These are phyloP conservation scores for Trichoderma oligosporum DNA, from an alignment of 2,329 filamentous ascomycete species.

Conservation along the genomic window DNA sequence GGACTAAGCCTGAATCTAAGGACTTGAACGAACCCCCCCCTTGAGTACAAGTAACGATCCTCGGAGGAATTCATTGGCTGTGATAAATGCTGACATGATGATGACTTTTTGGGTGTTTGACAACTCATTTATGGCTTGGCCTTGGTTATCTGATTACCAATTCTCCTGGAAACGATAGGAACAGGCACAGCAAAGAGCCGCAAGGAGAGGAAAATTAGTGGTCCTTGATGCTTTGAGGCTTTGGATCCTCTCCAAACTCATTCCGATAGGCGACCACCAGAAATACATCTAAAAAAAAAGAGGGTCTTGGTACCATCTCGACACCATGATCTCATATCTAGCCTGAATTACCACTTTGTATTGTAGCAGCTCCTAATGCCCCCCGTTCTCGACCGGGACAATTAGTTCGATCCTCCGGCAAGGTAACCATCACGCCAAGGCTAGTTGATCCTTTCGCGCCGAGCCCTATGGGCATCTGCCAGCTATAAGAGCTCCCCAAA, in stretches of 20 bases:
- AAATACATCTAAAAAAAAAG: no score
- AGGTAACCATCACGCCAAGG: slow-evolving; percentile 8
- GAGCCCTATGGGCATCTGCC: not conserved
- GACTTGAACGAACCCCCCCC: no score
- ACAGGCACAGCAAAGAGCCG: no score
- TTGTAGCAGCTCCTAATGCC: not conserved
- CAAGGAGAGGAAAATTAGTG: no score
- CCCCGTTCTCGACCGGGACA: not conserved
- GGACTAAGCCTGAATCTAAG: no score
- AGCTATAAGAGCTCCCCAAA: slow-evolving; percentile 27
- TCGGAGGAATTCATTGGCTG: not conserved
- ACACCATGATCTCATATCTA: slow-evolving; percentile 10
- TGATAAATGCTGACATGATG: slow-evolving; percentile 12
- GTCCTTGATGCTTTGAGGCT: no score
- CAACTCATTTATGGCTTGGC: not conserved
- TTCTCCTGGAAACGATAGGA: no score
- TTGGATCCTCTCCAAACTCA: no score
- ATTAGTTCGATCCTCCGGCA: not conserved
- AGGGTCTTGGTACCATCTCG: not conserved
- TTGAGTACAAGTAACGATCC: no score
- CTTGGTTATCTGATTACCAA: no score
- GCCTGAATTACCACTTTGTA: not conserved
- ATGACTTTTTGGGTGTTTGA: not conserved
- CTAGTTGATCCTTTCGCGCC: not conserved
- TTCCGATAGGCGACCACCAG: no score